Percentiles rank a stretch among this genome's conserved stretches.
phyloP scores from a whole-genome alignment of 1,284 basidiomycete species.

The Trametes hirsuta region DNA sequence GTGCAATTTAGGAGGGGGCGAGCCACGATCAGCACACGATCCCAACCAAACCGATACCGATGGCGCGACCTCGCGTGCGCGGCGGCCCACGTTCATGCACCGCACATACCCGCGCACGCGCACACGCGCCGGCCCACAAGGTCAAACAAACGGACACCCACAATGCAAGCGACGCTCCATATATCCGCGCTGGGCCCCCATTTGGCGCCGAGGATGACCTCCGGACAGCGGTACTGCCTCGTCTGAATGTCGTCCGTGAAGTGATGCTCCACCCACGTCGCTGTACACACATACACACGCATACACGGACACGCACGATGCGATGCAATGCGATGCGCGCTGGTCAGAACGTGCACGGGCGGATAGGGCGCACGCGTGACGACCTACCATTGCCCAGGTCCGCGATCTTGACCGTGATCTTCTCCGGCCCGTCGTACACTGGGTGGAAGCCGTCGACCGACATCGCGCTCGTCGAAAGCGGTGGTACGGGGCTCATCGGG shows the following conservation, averaged over 20 bases:
- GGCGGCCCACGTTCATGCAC: background rate
- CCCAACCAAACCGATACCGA: background rate
- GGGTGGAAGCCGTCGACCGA: constrained; percentile 39
- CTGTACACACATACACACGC: constrained; percentile 36
- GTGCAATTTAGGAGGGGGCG: background rate
- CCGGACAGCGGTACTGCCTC: constrained; percentile 95
- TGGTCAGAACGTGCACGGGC: too few relatives aligned
- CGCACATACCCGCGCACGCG: background rate
- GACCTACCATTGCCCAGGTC: constrained; percentile 89
- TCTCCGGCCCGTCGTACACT: constrained; percentile 51
- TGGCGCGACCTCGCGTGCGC: constrained; percentile 4
- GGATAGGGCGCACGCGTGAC: background rate
- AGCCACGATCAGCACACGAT: constrained; percentile 1
- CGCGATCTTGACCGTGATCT: constrained; percentile 98
- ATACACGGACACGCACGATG: too few relatives aligned
- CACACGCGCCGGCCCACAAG: constrained; percentile 4
- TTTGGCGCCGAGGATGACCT: constrained; percentile 92
- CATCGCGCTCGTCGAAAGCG: constrained; percentile 44
- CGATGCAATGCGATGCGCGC: too few relatives aligned
- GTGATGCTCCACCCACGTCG: constrained; percentile 89
- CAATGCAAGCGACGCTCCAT: constrained; percentile 95
- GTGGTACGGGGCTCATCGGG: constrained; percentile 23
- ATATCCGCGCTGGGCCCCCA: constrained; percentile 97
- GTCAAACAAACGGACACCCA: constrained; percentile 43
- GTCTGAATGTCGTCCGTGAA: constrained; percentile 98